Conservation (phyloP, 257 asterid genomes). For the Ilex aquifolium region DNA sequence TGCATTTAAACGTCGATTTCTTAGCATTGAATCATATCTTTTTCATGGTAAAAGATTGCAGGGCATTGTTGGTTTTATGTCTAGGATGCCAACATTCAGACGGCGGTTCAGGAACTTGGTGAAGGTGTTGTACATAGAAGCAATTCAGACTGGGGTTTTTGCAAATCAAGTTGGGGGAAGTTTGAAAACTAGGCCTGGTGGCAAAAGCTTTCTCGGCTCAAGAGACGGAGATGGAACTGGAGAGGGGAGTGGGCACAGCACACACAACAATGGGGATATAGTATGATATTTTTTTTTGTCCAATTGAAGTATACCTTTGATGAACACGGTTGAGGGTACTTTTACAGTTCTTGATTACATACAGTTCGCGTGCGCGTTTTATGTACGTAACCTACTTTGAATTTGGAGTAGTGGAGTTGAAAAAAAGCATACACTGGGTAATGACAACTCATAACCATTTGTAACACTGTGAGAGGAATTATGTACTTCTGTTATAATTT, state of each 20-base stretch:
- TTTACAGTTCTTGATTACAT: too few species aligned
- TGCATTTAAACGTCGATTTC: not conserved
- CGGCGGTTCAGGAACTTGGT: slow-evolving; percentile 63
- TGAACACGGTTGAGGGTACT: too few species aligned
- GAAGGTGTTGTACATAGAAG: slow-evolving; percentile 56
- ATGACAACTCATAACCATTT: too few species aligned
- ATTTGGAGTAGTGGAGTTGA: too few species aligned
- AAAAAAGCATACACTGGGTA: too few species aligned
- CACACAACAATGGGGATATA: slow-evolving; percentile 8
- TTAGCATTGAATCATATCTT: not conserved
- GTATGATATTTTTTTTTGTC: slow-evolving; percentile 21
- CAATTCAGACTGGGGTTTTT: slow-evolving; percentile 34
- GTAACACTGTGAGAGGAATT: too few species aligned
- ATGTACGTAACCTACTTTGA: too few species aligned
- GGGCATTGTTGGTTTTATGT: slow-evolving; percentile 72
- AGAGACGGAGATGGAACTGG: slow-evolving; percentile 16
- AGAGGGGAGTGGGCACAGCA: not conserved
- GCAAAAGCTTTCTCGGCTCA: slow-evolving; percentile 18
- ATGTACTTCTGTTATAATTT: too few species aligned
- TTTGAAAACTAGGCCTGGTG: slow-evolving; percentile 1
- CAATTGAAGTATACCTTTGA: too few species aligned
- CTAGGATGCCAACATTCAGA: slow-evolving; percentile 73
- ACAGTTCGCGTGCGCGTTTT: too few species aligned
- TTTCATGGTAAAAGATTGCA: slow-evolving; percentile 44
- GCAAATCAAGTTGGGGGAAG: slow-evolving; percentile 11